phyloP scores from a whole-genome alignment of 2,329 filamentous ascomycete species.

The Macrophomina phaseolina region DNA sequence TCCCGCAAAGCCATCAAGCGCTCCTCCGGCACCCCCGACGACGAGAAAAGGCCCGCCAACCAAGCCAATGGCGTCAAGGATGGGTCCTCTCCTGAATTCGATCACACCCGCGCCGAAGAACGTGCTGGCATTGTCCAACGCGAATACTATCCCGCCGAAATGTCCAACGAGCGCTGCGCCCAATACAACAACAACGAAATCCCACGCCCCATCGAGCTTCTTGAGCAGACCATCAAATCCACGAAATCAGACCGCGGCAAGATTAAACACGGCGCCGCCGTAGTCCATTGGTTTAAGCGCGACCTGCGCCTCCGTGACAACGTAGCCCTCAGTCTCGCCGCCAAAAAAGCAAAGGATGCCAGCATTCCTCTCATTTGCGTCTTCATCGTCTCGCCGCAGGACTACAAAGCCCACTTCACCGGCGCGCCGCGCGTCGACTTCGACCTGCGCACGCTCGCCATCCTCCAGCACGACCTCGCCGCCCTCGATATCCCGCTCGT shows the following conservation, averaged over 20 bases:
- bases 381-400: constrained; percentile 82
- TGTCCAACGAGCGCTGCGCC: constrained; percentile 77
- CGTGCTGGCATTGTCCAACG: constrained; percentile 50
- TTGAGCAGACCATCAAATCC: constrained; percentile 65
- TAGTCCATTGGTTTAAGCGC: constrained; percentile 91
- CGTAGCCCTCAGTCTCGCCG: constrained; percentile 70
- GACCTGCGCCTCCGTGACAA: constrained; percentile 80
- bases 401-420: constrained; percentile 80
- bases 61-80: constrained; percentile 29
- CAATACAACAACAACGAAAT: constrained; percentile 75
- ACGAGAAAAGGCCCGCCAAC: neutral
- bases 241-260: constrained; percentile 62
- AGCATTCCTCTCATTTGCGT: constrained; percentile 75
- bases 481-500: constrained; percentile 78
- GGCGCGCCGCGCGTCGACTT: constrained; percentile 80
- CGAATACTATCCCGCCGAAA: constrained; percentile 83
- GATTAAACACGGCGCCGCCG: constrained; percentile 63
- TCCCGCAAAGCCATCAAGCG: constrained; percentile 34
- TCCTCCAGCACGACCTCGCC: constrained; percentile 69
- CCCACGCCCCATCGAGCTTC: constrained; percentile 73
- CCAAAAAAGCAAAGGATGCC: constrained; percentile 68
- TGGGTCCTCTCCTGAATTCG: constrained; percentile 30
- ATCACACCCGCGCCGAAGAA: constrained; percentile 47
- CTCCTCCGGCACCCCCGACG: neutral
- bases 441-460: constrained; percentile 71